phyloP scores from a whole-genome alignment of 352 stramenopile species.

The Pythium plurisporium region DNA sequence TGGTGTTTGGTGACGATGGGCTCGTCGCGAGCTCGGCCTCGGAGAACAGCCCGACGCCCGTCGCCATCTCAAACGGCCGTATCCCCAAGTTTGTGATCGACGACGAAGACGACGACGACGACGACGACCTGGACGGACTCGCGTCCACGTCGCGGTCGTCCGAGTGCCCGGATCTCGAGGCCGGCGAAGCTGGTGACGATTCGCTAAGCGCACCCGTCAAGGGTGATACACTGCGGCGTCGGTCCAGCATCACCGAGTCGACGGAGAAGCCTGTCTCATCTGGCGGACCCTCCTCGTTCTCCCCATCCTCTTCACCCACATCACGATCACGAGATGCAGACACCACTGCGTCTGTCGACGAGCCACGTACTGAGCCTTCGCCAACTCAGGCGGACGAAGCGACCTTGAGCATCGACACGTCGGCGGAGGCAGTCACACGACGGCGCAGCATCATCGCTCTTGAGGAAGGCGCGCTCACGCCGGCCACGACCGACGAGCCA shows the following conservation, averaged over 20 bases:
- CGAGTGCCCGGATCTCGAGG: constrained; percentile 16
- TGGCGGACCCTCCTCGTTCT: too few relatives aligned
- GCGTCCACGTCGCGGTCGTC: constrained; percentile 19
- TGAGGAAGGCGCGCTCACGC: constrained; percentile 4
- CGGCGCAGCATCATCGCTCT: constrained; percentile 18
- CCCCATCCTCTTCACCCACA: too few relatives aligned
- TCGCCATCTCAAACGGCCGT: constrained; percentile 48
- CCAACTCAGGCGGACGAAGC: too few relatives aligned
- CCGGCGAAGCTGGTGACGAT: constrained; percentile 1
- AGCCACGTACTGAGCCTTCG: neutral
- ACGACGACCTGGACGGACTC: constrained; percentile 2
- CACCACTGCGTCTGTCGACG: neutral
- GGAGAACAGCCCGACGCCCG: constrained; percentile 48
- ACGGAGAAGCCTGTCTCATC: neutral
- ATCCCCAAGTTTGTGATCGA: constrained; percentile 71
- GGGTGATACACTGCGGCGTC: neutral
- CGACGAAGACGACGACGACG: constrained; percentile 53
- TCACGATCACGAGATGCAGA: neutral
- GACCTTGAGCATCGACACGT: neutral
- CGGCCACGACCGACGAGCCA: neutral
- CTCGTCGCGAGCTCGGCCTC: constrained; percentile 34
- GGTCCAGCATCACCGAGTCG: neutral
- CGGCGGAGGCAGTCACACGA: constrained; percentile 9
- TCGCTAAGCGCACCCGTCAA: neutral
- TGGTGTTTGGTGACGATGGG: constrained; percentile 41